Evolutionary conservation across 2,329 filamentous ascomycete species (phyloP).

Genomic region (Fusarium nanum): DNA sequence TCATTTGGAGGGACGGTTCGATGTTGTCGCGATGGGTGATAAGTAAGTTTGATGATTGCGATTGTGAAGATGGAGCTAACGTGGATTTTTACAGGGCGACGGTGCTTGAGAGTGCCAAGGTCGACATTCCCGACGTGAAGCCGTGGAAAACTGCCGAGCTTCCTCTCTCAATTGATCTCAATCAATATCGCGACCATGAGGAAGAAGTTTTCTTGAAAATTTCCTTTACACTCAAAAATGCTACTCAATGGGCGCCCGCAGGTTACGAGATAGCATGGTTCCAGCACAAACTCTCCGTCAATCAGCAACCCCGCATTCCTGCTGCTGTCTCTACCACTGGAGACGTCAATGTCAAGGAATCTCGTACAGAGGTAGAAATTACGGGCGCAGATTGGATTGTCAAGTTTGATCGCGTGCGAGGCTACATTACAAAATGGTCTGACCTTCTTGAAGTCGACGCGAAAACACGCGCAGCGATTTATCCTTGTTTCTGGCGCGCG

Average conservation of each 20-base stretch:
- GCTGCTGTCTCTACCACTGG: accelerated
- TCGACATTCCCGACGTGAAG: neutral
- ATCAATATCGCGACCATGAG: neutral
- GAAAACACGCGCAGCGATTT: neutral
- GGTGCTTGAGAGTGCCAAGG: neutral
- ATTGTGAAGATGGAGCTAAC: neutral
- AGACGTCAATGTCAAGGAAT: neutral
- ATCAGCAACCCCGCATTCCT: accelerated
- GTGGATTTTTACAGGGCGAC: neutral
- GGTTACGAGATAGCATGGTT: constrained; percentile 13
- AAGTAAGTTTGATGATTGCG: neutral
- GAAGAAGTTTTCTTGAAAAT: constrained; percentile 4
- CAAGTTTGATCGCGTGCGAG: constrained; percentile 4
- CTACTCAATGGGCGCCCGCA: neutral
- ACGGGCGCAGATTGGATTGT: neutral
- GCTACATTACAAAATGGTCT: constrained; percentile 12
- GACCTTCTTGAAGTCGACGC: constrained; percentile 1
- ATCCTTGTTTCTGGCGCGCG: constrained; percentile 21
- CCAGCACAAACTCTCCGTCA: constrained; percentile 10
- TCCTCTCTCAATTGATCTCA: neutral
- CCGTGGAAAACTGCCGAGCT: neutral
- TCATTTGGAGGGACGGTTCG: neutral
- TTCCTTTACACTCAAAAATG: neutral
- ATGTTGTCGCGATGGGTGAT: neutral
- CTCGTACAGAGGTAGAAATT: neutral